A percentile compares a stretch with the other conserved stretches of the same genome.
phyloP scores from a whole-genome alignment of 75 land plant genomes.

The Selaginella moellendorffii region DNA sequence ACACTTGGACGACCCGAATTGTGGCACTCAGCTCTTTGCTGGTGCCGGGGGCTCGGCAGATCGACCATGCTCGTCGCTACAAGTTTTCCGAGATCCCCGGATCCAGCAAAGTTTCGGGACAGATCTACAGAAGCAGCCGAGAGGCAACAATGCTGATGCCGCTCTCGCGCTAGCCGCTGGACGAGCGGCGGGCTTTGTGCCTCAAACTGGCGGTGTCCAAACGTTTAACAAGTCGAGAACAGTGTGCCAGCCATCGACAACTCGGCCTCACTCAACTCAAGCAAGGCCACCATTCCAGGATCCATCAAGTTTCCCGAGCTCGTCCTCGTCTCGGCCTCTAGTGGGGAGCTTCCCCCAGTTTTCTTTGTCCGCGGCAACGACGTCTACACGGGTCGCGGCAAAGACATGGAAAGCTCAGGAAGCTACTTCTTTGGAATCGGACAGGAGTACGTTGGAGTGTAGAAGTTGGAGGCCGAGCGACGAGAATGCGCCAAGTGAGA shows the following conservation, averaged over 20 bases:
- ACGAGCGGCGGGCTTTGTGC: neutral
- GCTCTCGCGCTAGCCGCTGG: neutral
- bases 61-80: neutral
- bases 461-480: neutral
- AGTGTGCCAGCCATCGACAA: neutral
- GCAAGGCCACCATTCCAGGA: neutral
- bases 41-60: neutral
- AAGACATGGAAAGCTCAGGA: neutral
- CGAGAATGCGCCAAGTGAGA: no score
- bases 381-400: neutral
- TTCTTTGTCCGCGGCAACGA: neutral
- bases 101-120: neutral
- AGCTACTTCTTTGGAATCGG: neutral
- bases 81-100: no score
- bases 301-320: neutral
- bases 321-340: no score
- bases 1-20: neutral
- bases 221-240: neutral
- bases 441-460: neutral
- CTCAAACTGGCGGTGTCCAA: neutral
- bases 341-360: neutral
- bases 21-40: neutral
- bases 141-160: neutral
- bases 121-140: neutral
- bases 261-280: neutral